Evolutionary conservation across 2,329 filamentous ascomycete genomes (phyloP), one percentile per base, ranked within the genome.

Genomic region (Cadophora sp.): DNA sequence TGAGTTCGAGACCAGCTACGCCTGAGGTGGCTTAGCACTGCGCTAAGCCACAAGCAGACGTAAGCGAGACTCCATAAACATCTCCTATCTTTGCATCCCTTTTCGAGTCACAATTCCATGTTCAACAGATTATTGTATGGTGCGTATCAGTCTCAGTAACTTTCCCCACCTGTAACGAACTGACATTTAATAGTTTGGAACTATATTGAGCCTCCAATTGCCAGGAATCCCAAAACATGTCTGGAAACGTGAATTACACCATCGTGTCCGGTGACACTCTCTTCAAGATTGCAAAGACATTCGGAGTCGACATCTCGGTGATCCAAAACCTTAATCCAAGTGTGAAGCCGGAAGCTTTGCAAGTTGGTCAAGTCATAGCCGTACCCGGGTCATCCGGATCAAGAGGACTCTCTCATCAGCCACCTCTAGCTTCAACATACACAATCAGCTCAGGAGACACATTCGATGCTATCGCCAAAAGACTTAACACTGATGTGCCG

Each of bases 381-480:
- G 24, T 58, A 11, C 62, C 62, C 9, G 37, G 24, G 2, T 19
- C 51, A 8, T 11, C 46, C 11, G 61, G 61, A 37, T 11, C 61
- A 37, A 40, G 22, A 26, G 34, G 34, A 19, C 31, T 37, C 12
- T n/a, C 9, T 51, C 37, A 29, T 26, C 7, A 51, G 55, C 8
- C 51, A 24, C 26, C 19, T 27, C 50, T 8, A 24, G 4, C 62
- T 29, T 46, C 26, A 22, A 58, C 27, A 12, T 65, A 65, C 46
- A 51, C 14, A 11, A 60, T 65, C 40, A 53, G 37, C 14, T 65
- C 64, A n/a, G 64, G 64, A 9, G 64, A 65, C 27, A 65, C 64
- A 4, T 61, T 65, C 9, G 27, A 31, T 24, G 64, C 53, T 8
- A 65, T 60, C 43, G 64, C 64, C 8, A 29, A 65, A 43, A 51